These are phyloP conservation scores for Balakata baccata DNA, from an alignment of 345 rosid species.

Conservation along the genomic window DNA sequence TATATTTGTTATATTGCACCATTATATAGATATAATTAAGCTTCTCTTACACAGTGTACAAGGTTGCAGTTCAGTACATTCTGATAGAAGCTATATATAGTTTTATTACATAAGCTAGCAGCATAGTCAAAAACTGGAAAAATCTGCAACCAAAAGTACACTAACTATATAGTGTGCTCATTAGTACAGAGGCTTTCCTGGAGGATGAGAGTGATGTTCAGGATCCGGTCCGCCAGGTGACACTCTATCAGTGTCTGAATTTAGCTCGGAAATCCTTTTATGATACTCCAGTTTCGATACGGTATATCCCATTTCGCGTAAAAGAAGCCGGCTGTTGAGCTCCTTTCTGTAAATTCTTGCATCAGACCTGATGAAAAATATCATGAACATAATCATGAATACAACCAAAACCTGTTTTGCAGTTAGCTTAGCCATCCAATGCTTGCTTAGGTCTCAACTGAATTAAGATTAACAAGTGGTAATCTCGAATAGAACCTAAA, in stretches of 20 bases:
- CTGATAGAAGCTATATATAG: not conserved
- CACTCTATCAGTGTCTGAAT: conserved; percentile 8
- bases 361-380: conserved; percentile 13
- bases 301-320: conserved; percentile 28
- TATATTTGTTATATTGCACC: not conserved
- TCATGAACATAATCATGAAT: conserved; percentile 13
- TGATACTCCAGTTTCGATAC: conserved; percentile 6
- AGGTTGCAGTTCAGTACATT: not conserved
- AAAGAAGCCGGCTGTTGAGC: conserved; percentile 12
- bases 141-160: not conserved
- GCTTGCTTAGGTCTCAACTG: not conserved
- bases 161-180: not conserved
- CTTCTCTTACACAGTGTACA: not conserved
- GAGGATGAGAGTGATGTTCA: conserved; percentile 31
- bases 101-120: not conserved
- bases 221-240: conserved; percentile 48
- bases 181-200: not conserved
- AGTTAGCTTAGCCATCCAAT: conserved; percentile 18
- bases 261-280: conserved; percentile 11
- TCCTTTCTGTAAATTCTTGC: conserved; percentile 11
- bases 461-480: not conserved
- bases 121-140: not conserved
- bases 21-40: not conserved
- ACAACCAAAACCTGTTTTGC: not conserved
- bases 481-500: not conserved